phyloP scores from a whole-genome alignment of 73 alveolate genomes.

The Durusdinium trenchii region DNA sequence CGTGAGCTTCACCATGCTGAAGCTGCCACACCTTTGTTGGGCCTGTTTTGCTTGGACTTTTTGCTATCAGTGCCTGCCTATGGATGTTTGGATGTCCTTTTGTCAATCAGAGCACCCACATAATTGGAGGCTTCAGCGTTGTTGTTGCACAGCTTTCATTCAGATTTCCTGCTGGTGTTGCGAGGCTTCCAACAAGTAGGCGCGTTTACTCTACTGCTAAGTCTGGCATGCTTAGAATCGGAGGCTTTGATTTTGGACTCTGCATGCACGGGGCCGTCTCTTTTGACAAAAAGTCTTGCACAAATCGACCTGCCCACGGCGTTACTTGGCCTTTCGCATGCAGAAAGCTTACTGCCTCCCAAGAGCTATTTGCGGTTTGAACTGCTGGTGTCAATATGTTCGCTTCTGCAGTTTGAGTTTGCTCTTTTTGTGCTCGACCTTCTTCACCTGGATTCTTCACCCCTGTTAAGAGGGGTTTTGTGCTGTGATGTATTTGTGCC shows the following conservation, averaged over 20 bases:
- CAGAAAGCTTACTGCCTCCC: background rate
- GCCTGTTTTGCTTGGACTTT: too few species aligned
- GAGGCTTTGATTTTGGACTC: background rate
- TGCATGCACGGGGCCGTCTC: background rate
- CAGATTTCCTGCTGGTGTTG: too few species aligned
- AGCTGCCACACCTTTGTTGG: too few species aligned
- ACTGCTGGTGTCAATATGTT: background rate
- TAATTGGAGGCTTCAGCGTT: too few species aligned
- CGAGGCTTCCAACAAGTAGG: too few species aligned
- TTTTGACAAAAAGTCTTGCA: background rate
- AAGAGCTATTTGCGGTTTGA: background rate
- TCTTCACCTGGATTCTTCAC: slow-evolving; percentile 15
- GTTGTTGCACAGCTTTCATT: too few species aligned
- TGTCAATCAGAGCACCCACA: too few species aligned
- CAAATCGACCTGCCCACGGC: background rate
- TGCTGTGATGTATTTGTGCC: background rate
- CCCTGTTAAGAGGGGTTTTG: background rate
- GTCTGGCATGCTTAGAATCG: background rate
- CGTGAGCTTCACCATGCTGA: too few species aligned
- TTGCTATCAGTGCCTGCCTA: too few species aligned
- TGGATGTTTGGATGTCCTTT: too few species aligned
- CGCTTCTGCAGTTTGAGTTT: background rate
- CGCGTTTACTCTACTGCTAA: background rate
- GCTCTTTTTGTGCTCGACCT: background rate
- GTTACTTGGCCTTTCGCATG: background rate